Base-by-base conservation (phyloP, 1,284 basidiomycete species). In the Gymnopus androsaceus region DNA sequence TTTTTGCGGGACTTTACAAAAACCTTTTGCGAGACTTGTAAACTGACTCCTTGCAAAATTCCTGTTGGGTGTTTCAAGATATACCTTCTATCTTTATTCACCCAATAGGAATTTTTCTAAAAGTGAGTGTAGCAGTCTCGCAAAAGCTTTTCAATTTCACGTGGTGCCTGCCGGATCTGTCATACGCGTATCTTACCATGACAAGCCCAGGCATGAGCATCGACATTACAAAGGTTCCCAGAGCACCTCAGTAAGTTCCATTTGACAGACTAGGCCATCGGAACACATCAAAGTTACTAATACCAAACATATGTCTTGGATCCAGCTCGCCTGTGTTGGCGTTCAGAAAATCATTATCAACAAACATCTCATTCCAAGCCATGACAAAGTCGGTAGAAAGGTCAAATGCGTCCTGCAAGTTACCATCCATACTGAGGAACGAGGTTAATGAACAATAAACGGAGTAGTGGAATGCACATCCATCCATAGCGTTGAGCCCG, bases 401-500 rank as follows among this genome's bases (percentile, higher is more conserved):
- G 67, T 96, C 94, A 70, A 88, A 94, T 6, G 90, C 92, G 49
- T 92, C 94, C 61, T 88, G 81, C 31, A 95, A 75, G 70, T 95
- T 94, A 65, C 94, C 94, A 65, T 96, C 94, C 91, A 95, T 92
- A 56, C 93, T 92, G 38, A 95, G 79, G 75, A 94, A 93, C 48
- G 93, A 88, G 28, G 85, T 76, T 45, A 95, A 73, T 1, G 87
- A 75, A 59, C 94, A 93, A 68, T 96, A 95, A 49, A 88, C 87
- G 41, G 94, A 95, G 72, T 95, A 95, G 70, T 95, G 94, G 77
- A 95, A 95, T 0, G 92, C 92, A 36, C 85, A 84, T 33, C 79
- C 77, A 66, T 96, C 94, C 33, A 96, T 78, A 30, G 75, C 88
- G 58, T 82, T 83, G 21, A 79, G 64, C 7, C 77, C 75, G 8